phyloP scores from a whole-genome alignment of 768 basidiomycete species.

The Coprinopsis strossmayeri region DNA sequence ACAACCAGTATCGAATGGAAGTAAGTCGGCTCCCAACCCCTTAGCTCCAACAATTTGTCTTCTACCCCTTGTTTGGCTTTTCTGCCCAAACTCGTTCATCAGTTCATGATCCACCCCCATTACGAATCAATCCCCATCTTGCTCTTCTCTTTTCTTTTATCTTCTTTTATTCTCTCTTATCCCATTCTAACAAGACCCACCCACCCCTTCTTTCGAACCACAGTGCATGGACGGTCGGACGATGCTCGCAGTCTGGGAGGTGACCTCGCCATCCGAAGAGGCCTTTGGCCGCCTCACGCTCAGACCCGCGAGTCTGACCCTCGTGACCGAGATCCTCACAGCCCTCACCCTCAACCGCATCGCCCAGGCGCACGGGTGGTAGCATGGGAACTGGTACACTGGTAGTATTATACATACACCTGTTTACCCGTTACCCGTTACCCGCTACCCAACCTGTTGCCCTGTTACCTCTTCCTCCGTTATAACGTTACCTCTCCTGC shows the following conservation, averaged over 20 bases:
- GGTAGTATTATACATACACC: neutral
- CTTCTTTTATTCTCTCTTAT: slow-evolving; percentile 2
- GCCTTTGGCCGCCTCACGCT: slow-evolving; percentile 57
- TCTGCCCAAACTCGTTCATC: too few species aligned
- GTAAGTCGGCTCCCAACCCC: slow-evolving; percentile 28
- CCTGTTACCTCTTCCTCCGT: too few species aligned
- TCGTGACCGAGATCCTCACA: slow-evolving; percentile 74
- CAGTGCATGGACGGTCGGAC: slow-evolving; percentile 63
- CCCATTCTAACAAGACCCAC: neutral
- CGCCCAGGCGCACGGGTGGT: slow-evolving; percentile 56
- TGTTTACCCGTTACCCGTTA: neutral
- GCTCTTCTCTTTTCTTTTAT: slow-evolving; percentile 2
- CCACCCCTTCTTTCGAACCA: neutral
- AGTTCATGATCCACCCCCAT: too few species aligned
- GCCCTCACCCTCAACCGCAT: slow-evolving; percentile 72
- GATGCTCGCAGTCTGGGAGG: slow-evolving; percentile 63
- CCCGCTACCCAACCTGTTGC: too few species aligned
- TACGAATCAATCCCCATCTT: too few species aligned
- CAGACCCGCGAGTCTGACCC: slow-evolving; percentile 45
- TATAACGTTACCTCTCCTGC: too few species aligned
- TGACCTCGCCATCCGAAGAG: slow-evolving; percentile 47
- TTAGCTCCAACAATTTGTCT: neutral
- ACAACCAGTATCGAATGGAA: slow-evolving; percentile 55
- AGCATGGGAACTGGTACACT: slow-evolving; percentile 5
- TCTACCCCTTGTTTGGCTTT: neutral